Percentiles rank a stretch among this genome's conserved stretches.
phyloP scores from a whole-genome alignment of 495 filamentous ascomycete genomes.

The Aspergillus affinis region DNA sequence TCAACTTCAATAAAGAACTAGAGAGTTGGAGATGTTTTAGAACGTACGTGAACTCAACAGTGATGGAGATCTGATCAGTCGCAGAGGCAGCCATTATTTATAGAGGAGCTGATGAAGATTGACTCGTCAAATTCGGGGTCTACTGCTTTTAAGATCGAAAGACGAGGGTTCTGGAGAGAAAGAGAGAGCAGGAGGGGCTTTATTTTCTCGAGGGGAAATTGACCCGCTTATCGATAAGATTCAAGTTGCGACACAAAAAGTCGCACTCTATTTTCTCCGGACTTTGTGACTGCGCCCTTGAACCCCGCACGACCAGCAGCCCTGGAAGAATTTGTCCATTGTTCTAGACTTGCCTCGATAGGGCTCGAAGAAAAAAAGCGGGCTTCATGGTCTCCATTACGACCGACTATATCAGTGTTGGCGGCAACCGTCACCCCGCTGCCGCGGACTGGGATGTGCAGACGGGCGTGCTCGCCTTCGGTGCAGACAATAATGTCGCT shows the following conservation, averaged over 20 bases:
- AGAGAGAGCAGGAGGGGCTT: conserved; percentile 11
- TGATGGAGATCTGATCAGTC: conserved; percentile 46
- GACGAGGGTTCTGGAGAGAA: not conserved
- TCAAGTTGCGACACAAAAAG: conserved; percentile 31
- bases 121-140: not conserved
- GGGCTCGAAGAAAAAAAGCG: not conserved
- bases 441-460: conserved; percentile 85
- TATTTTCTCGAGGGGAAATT: conserved; percentile 15
- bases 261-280: conserved; percentile 7
- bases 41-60: conserved; percentile 75
- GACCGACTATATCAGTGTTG: conserved; percentile 72
- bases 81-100: conserved; percentile 13
- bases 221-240: conserved; percentile 50
- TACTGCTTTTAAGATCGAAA: no score
- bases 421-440: conserved; percentile 85
- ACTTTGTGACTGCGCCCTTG: not conserved
- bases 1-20: not conserved
- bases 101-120: not conserved
- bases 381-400: conserved; percentile 44
- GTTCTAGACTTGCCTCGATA: not conserved
- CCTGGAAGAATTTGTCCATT: not conserved
- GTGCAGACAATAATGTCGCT: conserved; percentile 83
- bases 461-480: conserved; percentile 77
- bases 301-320: not conserved
- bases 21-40: conserved; percentile 1